Percentiles rank a stretch among this genome's conserved stretches.
Evolutionary conservation across 257 asterid species (phyloP).

Genomic region (Voacanga thouarsii): DNA sequence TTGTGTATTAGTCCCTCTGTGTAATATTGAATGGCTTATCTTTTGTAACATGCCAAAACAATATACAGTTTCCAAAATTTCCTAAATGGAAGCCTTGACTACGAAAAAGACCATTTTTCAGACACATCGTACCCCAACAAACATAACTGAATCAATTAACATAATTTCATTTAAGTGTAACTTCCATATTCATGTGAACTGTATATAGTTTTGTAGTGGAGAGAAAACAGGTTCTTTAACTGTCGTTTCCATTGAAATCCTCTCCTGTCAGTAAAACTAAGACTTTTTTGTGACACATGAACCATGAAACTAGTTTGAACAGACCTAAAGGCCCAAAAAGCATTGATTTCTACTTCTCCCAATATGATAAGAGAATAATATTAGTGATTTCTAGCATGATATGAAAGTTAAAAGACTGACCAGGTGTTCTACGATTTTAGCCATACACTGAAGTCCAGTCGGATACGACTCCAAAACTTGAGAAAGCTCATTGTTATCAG

Average conservation of each 20-base stretch:
- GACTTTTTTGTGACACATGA: background rate
- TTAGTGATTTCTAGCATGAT: background rate
- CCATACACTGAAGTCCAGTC: constrained; percentile 44
- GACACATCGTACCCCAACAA: no score
- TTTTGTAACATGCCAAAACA: background rate
- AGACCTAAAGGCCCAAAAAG: background rate
- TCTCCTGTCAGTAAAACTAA: background rate
- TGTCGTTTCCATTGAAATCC: background rate
- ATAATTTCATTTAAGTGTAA: background rate
- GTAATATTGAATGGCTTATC: background rate
- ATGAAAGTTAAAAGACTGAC: constrained; percentile 34
- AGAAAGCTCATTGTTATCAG: constrained; percentile 19
- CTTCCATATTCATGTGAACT: background rate
- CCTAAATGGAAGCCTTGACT: background rate
- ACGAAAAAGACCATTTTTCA: background rate
- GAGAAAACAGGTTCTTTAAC: background rate
- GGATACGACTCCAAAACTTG: constrained; percentile 21
- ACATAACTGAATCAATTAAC: no score
- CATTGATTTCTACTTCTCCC: background rate
- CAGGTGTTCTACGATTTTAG: constrained; percentile 42
- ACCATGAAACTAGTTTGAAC: background rate
- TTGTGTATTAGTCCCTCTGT: background rate
- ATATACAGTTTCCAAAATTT: background rate
- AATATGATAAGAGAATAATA: background rate
- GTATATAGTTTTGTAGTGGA: background rate